Percentiles rank a stretch among this genome's conserved stretches.
These are phyloP conservation scores for Mycosphaerella sp. DNA, from an alignment of 2,329 filamentous ascomycete species.

Conservation along the genomic window DNA sequence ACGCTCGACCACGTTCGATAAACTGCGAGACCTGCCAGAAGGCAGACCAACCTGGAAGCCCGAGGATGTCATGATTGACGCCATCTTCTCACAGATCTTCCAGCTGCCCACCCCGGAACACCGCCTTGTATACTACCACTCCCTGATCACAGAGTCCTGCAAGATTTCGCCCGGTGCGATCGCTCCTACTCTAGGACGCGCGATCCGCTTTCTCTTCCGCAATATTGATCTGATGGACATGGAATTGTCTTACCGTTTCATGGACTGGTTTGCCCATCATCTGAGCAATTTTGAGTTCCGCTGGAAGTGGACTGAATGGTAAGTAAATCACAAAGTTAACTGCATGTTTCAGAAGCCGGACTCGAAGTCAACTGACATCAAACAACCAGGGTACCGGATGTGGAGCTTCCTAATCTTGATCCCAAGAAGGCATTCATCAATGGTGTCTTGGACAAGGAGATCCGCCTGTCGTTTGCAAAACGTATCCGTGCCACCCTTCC, in stretches of 20 bases:
- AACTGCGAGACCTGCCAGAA: constrained; percentile 61
- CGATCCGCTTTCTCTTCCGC: constrained; percentile 85
- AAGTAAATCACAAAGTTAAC: constrained; percentile 28
- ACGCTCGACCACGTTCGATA: constrained; percentile 86
- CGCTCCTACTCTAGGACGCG: constrained; percentile 84
- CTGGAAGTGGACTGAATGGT: constrained; percentile 99
- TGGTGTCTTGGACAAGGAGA: constrained; percentile 91
- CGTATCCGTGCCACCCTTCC: constrained; percentile 92
- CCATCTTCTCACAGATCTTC: constrained; percentile 91
- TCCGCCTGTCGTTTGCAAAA: constrained; percentile 90
- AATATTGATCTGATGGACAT: constrained; percentile 77
- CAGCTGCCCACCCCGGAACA: constrained; percentile 81
- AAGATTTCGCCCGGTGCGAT: constrained; percentile 96
- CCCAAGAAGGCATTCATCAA: constrained; percentile 91
- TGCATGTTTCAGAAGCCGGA: constrained; percentile 1
- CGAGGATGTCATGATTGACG: constrained; percentile 94
- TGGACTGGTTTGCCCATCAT: constrained; percentile 98
- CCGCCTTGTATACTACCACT: constrained; percentile 95
- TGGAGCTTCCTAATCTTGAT: constrained; percentile 67
- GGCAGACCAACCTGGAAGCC: constrained; percentile 86
- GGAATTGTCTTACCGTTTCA: constrained; percentile 77
- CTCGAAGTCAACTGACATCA: background rate
- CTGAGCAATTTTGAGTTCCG: constrained; percentile 98
- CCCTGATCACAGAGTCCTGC: constrained; percentile 88
- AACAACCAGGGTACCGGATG: constrained; percentile 62